Conservation (phyloP, 2,329 filamentous ascomycete species). For the Cordyceps javanica region DNA sequence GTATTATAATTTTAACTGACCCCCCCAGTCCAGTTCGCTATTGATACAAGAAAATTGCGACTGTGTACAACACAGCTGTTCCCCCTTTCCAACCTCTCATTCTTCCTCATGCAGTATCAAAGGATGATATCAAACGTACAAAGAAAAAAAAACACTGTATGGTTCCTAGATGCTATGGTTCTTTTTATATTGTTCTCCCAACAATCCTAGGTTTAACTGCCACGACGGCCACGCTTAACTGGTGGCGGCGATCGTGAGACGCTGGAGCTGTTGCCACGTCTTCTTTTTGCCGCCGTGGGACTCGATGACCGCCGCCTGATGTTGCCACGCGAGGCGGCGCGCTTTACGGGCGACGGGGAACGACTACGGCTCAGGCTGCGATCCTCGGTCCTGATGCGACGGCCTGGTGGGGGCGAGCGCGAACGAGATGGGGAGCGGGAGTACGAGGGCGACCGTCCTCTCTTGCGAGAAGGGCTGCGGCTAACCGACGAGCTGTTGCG, state of each 20-base stretch:
- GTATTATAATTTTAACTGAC: not conserved
- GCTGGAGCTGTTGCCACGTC: conserved; percentile 23
- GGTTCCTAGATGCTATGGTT: not conserved
- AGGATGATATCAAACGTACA: conserved; percentile 1
- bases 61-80: not conserved
- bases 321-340: conserved; percentile 3
- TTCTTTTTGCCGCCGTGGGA: conserved; percentile 19
- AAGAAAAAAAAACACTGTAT: not conserved
- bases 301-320: conserved; percentile 17
- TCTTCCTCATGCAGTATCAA: not conserved
- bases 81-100: not conserved
- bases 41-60: not conserved
- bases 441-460: not conserved
- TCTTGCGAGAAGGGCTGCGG: conserved; percentile 2
- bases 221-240: conserved; percentile 26
- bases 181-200: not conserved
- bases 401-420: not conserved
- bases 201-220: conserved; percentile 17
- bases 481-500: conserved; percentile 7
- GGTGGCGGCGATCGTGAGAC: conserved; percentile 26
- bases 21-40: not conserved
- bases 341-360: not conserved
- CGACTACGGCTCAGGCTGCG: conserved; percentile 7
- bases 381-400: not conserved
- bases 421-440: conserved; percentile 3